Conservation (phyloP, 1,284 basidiomycete genomes). For the Schizophyllum amplum region DNA sequence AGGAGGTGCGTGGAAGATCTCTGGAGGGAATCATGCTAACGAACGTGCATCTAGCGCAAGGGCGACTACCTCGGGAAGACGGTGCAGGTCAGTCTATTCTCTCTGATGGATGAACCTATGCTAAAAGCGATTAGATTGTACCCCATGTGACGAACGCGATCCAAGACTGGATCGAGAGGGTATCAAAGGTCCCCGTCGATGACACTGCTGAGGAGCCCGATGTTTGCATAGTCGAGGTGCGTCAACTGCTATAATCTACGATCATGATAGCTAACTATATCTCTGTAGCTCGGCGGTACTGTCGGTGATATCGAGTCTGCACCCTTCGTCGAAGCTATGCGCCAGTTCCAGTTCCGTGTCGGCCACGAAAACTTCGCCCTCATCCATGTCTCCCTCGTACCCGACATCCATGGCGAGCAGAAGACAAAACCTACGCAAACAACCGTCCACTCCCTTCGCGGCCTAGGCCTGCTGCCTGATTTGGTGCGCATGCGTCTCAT, state of each 20-base stretch:
- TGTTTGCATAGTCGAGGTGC: slow-evolving; percentile 93
- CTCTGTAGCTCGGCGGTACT: slow-evolving; percentile 80
- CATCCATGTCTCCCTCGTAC: slow-evolving; percentile 96
- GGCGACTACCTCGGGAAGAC: slow-evolving; percentile 99
- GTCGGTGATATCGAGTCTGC: slow-evolving; percentile 96
- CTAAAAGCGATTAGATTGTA: slow-evolving; percentile 62
- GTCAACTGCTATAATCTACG: slow-evolving; percentile 6
- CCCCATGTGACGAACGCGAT: slow-evolving; percentile 96
- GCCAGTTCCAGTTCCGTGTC: slow-evolving; percentile 99
- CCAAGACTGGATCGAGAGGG: slow-evolving; percentile 97
- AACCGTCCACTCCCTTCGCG: slow-evolving; percentile 89
- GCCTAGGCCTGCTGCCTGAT: slow-evolving; percentile 90
- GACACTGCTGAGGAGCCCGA: slow-evolving; percentile 92
- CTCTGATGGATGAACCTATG: slow-evolving; percentile 3
- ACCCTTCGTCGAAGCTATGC: slow-evolving; percentile 97
- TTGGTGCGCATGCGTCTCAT: slow-evolving; percentile 44
- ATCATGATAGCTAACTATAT: slow-evolving; percentile 5
- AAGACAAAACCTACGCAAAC: slow-evolving; percentile 99
- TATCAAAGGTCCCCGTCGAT: slow-evolving; percentile 90
- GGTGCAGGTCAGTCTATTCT: slow-evolving; percentile 59
- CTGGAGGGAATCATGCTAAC: background rate
- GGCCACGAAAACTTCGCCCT: slow-evolving; percentile 97
- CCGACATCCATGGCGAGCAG: slow-evolving; percentile 97
- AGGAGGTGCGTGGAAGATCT: slow-evolving; percentile 62
- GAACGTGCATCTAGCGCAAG: slow-evolving; percentile 50